Percentiles rank a stretch among this genome's conserved stretches.
Conservation (phyloP, 2,329 filamentous ascomycete genomes). For the Trichoderma polysporum region DNA sequence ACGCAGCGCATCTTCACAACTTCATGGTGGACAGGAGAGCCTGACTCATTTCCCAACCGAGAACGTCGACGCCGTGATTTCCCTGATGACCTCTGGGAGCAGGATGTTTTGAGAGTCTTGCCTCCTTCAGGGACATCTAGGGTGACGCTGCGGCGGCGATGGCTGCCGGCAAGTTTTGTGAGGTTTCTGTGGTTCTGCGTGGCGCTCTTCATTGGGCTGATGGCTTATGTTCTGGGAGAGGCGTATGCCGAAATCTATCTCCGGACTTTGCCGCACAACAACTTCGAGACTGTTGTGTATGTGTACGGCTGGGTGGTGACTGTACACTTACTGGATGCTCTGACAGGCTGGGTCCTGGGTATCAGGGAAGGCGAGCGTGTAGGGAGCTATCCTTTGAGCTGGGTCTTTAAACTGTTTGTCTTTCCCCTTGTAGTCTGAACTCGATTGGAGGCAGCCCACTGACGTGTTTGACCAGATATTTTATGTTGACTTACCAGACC, state of each 20-base stretch:
- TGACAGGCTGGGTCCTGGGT: conserved; percentile 67
- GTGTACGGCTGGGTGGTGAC: conserved; percentile 70
- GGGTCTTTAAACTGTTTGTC: conserved; percentile 67
- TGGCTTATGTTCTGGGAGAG: conserved; percentile 67
- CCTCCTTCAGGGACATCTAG: conserved; percentile 30
- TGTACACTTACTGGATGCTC: conserved; percentile 62
- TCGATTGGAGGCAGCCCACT: neutral
- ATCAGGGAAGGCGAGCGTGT: conserved; percentile 65
- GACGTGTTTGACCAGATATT: conserved; percentile 47
- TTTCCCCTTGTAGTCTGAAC: neutral
- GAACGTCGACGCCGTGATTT: conserved; percentile 43
- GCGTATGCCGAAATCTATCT: conserved; percentile 69
- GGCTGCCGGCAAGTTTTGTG: conserved; percentile 66
- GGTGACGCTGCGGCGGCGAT: conserved; percentile 49
- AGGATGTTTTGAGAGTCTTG: conserved; percentile 33
- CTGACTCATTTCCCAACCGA: conserved; percentile 46
- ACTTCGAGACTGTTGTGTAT: conserved; percentile 65
- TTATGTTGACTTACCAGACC: conserved; percentile 68
- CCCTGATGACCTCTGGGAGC: conserved; percentile 39
- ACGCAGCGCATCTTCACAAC: conserved; percentile 67
- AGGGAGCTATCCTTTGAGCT: conserved; percentile 68
- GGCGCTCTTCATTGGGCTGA: conserved; percentile 60
- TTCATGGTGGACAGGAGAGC: conserved; percentile 64
- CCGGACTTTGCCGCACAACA: conserved; percentile 64
- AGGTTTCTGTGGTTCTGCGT: conserved; percentile 69